Conservation (phyloP, 2,329 filamentous ascomycete species). For the Fusarium nanum region DNA sequence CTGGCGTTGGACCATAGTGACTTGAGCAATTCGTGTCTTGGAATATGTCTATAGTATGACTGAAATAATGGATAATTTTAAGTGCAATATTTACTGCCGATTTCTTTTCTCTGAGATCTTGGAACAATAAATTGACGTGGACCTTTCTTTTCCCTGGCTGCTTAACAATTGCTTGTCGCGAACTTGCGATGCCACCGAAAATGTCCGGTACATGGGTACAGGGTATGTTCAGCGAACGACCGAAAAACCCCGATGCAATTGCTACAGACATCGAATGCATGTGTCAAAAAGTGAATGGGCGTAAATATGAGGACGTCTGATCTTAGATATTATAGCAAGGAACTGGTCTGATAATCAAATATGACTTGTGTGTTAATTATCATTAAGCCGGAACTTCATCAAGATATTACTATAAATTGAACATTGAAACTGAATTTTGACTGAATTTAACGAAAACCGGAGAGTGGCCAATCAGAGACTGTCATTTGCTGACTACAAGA, state of each 20-base stretch:
- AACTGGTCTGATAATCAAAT: neutral
- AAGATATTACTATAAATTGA: fast-evolving
- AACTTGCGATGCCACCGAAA: neutral
- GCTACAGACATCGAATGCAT: neutral
- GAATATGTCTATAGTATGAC: neutral
- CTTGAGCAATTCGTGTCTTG: neutral
- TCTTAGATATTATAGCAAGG: fast-evolving
- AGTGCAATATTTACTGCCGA: neutral
- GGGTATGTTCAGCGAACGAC: neutral
- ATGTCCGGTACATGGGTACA: neutral
- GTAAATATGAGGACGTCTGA: neutral
- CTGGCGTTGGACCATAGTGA: neutral
- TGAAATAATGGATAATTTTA: neutral
- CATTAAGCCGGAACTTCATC: fast-evolving
- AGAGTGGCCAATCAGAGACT: neutral
- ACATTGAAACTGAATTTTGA: fast-evolving
- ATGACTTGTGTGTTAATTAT: fast-evolving
- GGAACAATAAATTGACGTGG: neutral
- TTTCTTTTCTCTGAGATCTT: neutral
- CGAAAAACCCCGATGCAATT: neutral
- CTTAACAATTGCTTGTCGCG: neutral
- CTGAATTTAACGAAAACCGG: fast-evolving
- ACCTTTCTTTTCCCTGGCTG: neutral
- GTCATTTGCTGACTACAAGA: fast-evolving
- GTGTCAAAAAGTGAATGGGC: neutral